Base-by-base conservation (phyloP, 2,329 filamentous ascomycete genomes). In the Talaromyces amestolkiae region DNA sequence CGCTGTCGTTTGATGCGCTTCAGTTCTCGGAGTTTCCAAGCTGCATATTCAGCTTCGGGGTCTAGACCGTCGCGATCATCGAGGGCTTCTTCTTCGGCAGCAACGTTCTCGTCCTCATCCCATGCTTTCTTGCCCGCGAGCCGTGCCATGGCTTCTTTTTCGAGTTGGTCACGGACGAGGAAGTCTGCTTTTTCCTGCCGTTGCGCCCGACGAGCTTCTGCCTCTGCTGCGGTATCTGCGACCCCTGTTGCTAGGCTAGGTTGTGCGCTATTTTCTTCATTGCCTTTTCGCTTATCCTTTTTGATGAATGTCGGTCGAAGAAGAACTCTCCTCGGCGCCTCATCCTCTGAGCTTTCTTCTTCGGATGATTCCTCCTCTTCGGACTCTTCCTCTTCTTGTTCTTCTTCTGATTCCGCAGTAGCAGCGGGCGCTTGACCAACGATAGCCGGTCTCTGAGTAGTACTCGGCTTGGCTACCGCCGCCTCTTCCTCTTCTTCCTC, bases 21-120 rank as follows among this genome's bases (percentile, higher is more conserved):
- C 49, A 99, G 84, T 79, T 99, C 95, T 58, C 95, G 89, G 59
- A 99, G 84, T 75, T 94, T 95, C 94, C 95, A 99, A 0, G 93
- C 93, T 7, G 93, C 93, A 68, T 90, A 87, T 77, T 99, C 95
- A 8, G 92, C 93, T 68, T 91, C 93, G 0, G 92, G 91, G 76
- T 98, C 93, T 3, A 93, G 72, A 41, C 88, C 92, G 75, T 99
- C 95, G 2, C 89, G 91, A 72, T 97, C 95, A 77, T 98, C 92
- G 22, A 98, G 89, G 58, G 91, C 91, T 39, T 88, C 87, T 65
- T 87, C 87, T 31, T 87, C 87, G 24, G 86, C 85, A 5, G 88
- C 84, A 61, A 84, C 80, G 63, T 86, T 84, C 65, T 87, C 84
- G 64, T 86, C 84, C 65, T 87, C 84, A 65, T 97, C 93, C 93